Percentiles rank a stretch among this genome's conserved stretches.
These are phyloP conservation scores for Castanopsis chinensis DNA, from an alignment of 306 rosid species.

Conservation along the genomic window DNA sequence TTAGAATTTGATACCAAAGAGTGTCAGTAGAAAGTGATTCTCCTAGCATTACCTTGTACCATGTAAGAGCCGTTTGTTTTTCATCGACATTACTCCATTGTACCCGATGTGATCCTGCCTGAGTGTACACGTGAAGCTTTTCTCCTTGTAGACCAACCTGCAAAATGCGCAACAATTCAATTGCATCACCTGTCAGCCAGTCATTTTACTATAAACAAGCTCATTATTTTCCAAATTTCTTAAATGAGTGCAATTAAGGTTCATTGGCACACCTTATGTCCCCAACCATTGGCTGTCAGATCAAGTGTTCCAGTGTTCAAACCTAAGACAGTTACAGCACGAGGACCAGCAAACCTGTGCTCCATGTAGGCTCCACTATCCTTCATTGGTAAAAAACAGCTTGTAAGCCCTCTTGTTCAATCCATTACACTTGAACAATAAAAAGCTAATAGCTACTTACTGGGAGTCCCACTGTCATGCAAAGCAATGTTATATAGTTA, in stretches of 20 bases:
- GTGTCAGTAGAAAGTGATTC: not conserved
- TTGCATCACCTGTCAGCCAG: not conserved
- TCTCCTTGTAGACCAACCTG: constrained; percentile 74
- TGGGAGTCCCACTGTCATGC: constrained; percentile 63
- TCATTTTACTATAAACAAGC: not conserved
- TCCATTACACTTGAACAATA: not conserved
- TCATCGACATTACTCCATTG: constrained; percentile 37
- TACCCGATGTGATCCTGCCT: constrained; percentile 42
- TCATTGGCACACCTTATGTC: constrained; percentile 57
- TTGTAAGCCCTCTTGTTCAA: constrained; percentile 1
- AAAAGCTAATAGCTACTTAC: constrained; percentile 47
- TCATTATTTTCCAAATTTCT: not conserved
- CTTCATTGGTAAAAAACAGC: constrained; percentile 32
- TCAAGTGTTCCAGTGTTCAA: constrained; percentile 62
- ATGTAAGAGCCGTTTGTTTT: constrained; percentile 38
- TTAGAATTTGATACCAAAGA: not conserved
- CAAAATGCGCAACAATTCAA: constrained; percentile 1
- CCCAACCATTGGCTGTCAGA: constrained; percentile 58
- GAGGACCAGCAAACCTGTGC: constrained; percentile 76
- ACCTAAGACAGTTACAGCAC: constrained; percentile 44
- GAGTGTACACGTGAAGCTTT: constrained; percentile 26
- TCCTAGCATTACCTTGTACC: constrained; percentile 68
- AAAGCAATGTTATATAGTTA: constrained; percentile 55
- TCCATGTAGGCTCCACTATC: constrained; percentile 99
- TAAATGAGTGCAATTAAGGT: not conserved